phyloP scores from a whole-genome alignment of 805 yeast species.

The Saccharomycopsis fermentans region DNA sequence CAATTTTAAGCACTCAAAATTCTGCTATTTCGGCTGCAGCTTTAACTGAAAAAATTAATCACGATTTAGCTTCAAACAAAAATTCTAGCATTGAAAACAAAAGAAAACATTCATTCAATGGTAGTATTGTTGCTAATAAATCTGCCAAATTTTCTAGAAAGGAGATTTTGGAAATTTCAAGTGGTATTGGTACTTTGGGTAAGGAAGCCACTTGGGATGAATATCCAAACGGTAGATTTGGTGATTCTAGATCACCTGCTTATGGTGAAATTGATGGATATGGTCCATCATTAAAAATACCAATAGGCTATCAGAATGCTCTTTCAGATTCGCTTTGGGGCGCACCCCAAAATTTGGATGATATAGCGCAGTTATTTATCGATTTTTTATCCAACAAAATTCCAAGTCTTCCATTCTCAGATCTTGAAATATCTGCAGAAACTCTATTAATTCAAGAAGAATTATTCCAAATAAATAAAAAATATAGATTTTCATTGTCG shows the following conservation, averaged over 20 bases:
- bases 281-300: slow-evolving; percentile 71
- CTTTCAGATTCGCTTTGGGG: slow-evolving; percentile 69
- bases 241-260: slow-evolving; percentile 93
- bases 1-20: slow-evolving; percentile 4
- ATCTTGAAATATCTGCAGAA: slow-evolving; percentile 75
- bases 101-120: not conserved
- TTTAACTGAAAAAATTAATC: not conserved
- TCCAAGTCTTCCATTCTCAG: slow-evolving; percentile 86
- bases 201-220: slow-evolving; percentile 96
- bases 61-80: not conserved
- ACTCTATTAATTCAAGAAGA: slow-evolving; percentile 90
- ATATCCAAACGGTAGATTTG: slow-evolving; percentile 90
- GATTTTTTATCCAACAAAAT: slow-evolving; percentile 66
- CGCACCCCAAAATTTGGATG: slow-evolving; percentile 47
- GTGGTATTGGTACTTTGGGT: slow-evolving; percentile 77
- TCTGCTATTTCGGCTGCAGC: not conserved
- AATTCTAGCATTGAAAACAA: not conserved
- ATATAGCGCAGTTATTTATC: slow-evolving; percentile 57
- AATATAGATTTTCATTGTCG: slow-evolving; percentile 76
- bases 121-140: not conserved
- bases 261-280: slow-evolving; percentile 97
- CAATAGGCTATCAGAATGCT: slow-evolving; percentile 38
- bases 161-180: slow-evolving; percentile 63
- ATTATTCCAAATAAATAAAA: slow-evolving; percentile 63
- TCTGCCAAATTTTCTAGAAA: slow-evolving; percentile 31